phyloP scores from a whole-genome alignment of 2,329 filamentous ascomycete genomes.

The Colletotrichum sp. region DNA sequence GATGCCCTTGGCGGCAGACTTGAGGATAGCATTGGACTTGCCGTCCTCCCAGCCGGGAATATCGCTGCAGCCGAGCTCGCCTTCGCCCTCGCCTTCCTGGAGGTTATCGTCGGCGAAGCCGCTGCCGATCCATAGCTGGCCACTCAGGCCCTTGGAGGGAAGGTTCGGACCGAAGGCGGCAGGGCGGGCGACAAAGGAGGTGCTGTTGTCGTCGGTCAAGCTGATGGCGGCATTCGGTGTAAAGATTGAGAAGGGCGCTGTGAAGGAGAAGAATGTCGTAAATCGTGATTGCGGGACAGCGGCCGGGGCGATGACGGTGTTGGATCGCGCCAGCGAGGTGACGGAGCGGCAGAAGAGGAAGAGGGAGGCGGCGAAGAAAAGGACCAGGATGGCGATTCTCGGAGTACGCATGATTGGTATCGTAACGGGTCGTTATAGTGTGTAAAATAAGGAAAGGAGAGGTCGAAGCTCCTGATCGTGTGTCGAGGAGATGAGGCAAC shows the following conservation, averaged over 20 bases:
- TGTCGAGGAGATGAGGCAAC: background rate
- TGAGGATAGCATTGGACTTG: conserved; percentile 49
- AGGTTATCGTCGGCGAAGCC: conserved; percentile 84
- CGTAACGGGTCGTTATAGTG: conserved; percentile 4
- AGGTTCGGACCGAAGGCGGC: conserved; percentile 90
- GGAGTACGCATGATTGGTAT: conserved; percentile 55
- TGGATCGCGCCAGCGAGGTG: conserved; percentile 38
- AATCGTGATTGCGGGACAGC: conserved; percentile 46
- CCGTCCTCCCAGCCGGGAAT: conserved; percentile 84
- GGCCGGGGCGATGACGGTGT: conserved; percentile 12
- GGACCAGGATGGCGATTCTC: conserved; percentile 56
- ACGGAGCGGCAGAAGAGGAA: conserved; percentile 61
- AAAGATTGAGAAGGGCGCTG: conserved; percentile 84
- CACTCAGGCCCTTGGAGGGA: conserved; percentile 78
- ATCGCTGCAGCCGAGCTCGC: conserved; percentile 94
- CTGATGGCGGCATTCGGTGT: conserved; percentile 95
- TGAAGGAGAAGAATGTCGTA: conserved; percentile 70
- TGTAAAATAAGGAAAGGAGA: background rate
- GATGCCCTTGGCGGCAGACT: conserved; percentile 37
- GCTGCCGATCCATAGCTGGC: conserved; percentile 90
- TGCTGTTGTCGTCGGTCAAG: conserved; percentile 96
- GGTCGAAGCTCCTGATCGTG: background rate
- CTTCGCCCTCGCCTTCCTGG: conserved; percentile 69
- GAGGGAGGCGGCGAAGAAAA: conserved; percentile 58
- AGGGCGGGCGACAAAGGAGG: conserved; percentile 91